Base-by-base conservation (phyloP, 2,329 filamentous ascomycete species). In the Laburnicola sp. region DNA sequence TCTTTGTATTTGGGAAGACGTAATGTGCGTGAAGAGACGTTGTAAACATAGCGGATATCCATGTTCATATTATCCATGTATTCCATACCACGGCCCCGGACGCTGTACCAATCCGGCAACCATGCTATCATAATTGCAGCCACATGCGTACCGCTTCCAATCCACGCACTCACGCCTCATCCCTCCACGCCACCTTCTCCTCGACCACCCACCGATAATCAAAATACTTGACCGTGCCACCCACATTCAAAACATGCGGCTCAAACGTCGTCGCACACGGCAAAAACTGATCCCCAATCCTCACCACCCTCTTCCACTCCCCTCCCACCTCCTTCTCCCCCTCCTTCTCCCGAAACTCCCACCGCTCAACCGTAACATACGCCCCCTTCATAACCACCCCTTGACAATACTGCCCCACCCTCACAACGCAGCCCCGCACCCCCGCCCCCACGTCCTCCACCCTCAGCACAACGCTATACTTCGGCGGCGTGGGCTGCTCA, bases 1-100 rank as follows among this genome's bases (percentile, higher is more conserved):
- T 99, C 2, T 94, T 97, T 71, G 82, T 93, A 4, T 97, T 94
- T 73, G 82, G 82, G 23, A 65, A 70, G 58, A 73, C 70, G 35
- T 74, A 53, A 51, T 30, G 26, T 11, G 22, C 11, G 10, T 2
- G 21, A n/a, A n/a, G n/a, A n/a, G n/a, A n/a, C n/a, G n/a, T n/a
- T n/a, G n/a, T n/a, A n/a, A n/a, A n/a, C n/a, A n/a, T n/a, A n/a
- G n/a, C n/a, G n/a, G n/a, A n/a, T n/a, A n/a, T n/a, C n/a, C n/a
- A n/a, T n/a, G n/a, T n/a, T n/a, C n/a, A n/a, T n/a, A n/a, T n/a
- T n/a, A n/a, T n/a, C n/a, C n/a, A n/a, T n/a, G n/a, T n/a, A n/a
- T n/a, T n/a, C n/a, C n/a, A n/a, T n/a, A n/a, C n/a, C n/a, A n/a
- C n/a, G n/a, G n/a, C n/a, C n/a, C n/a, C n/a, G n/a, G n/a, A n/a